Conservation (phyloP, 2,329 filamentous ascomycete species). For the Coniochaeta hoffmannii region DNA sequence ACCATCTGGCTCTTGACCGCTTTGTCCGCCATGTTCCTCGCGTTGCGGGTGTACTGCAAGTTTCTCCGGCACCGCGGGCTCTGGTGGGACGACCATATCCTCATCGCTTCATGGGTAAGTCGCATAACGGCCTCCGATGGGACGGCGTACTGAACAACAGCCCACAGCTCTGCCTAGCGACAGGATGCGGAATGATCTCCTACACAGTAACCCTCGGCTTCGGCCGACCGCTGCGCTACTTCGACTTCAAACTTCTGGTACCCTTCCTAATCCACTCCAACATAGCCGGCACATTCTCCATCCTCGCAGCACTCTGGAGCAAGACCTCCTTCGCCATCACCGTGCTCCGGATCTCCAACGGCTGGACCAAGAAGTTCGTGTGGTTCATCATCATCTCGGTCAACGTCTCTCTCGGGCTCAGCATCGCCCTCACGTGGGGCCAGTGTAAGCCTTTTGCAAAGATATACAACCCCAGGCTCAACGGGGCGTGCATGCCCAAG, state of each 20-base stretch:
- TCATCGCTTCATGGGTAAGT: constrained; percentile 19
- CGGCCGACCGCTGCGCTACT: constrained; percentile 8
- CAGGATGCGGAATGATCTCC: not conserved
- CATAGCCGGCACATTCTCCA: constrained; percentile 18
- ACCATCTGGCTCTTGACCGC: constrained; percentile 1
- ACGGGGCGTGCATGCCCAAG: constrained; percentile 23
- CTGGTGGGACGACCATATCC: constrained; percentile 24
- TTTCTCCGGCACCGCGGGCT: constrained; percentile 14
- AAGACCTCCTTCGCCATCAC: constrained; percentile 27
- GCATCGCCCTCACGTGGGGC: constrained; percentile 20
- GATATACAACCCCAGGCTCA: constrained; percentile 17
- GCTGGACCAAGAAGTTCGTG: constrained; percentile 16
- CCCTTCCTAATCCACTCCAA: constrained; percentile 10
- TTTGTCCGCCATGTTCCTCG: constrained; percentile 8
- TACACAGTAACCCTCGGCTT: constrained; percentile 12
- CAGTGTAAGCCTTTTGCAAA: constrained; percentile 22
- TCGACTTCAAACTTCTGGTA: constrained; percentile 9
- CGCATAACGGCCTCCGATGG: too few relatives aligned
- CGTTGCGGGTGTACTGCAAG: constrained; percentile 17
- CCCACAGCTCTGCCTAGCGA: not conserved
- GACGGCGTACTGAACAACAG: not conserved
- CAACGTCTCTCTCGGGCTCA: constrained; percentile 17
- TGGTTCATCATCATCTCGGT: constrained; percentile 22
- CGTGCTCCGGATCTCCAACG: constrained; percentile 19
- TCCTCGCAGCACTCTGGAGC: constrained; percentile 22